Base-by-base conservation (phyloP, 2,329 filamentous ascomycete species). In the Teratosphaeria zuluensis region DNA sequence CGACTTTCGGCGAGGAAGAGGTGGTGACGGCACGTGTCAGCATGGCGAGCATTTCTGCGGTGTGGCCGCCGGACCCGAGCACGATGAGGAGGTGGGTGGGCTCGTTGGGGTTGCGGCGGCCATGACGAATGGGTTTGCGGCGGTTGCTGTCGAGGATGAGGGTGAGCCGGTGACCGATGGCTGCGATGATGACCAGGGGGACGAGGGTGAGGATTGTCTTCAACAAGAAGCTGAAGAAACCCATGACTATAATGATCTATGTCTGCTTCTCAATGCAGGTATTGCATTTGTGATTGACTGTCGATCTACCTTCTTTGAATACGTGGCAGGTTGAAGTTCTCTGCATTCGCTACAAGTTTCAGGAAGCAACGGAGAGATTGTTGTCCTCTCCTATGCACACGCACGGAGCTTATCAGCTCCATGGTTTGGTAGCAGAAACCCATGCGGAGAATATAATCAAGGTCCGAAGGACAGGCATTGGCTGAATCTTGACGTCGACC, bases 11-110 rank as follows among this genome's bases (percentile, higher is more conserved):
- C 4, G 53, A 28, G 11, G 57, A 33, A 30, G 66, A 61, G 4
- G 58, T 64, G 46, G 75, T 74, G 59, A 77, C 78, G 68, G 81
- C 82, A 64, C 81, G 82, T 65, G 79, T 77, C 66, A 99, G 83
- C 77, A 96, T 88, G 68, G 87, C 85, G 62, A 96, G 80, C 88
- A 99, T 95, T 74, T 99, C 94, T 54, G 90, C 86, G 0, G 94
- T 96, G 75, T 99, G 94, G 0, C 94, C 94, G 33, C 94, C 94
- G 2, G 89, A 95, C 56, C 94, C 94, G 28, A 97, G 86, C 30
- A 97, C 86, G 63, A 95, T 82, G 33, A 95, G 78, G 57, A 91
- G 78, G 72, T 92, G 84, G 6, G 79, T 78, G 30, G 77, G 76
- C 3, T 68, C 55, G n/a, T 59, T 42, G 21, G 59, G 65, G 62